These are phyloP conservation scores for Misopates orontium DNA, from an alignment of 257 asterid species.

Conservation along the genomic window DNA sequence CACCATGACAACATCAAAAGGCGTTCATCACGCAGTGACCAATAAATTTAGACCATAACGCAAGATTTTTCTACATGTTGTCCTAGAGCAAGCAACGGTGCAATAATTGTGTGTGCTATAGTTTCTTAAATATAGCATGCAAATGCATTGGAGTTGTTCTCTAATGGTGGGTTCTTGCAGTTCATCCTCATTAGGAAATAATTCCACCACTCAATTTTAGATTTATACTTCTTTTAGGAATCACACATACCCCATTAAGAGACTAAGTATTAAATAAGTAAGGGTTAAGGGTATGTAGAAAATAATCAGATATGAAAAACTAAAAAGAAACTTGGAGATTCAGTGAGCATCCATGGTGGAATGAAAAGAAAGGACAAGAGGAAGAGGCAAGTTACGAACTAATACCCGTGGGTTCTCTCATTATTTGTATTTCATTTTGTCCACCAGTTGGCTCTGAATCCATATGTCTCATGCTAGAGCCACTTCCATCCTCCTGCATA, in stretches of 20 bases:
- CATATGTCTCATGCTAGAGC: conserved; percentile 21
- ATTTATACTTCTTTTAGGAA: conserved; percentile 7
- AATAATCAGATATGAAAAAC: neutral
- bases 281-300: neutral
- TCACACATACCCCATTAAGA: conserved; percentile 12
- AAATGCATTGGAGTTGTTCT: conserved; percentile 6
- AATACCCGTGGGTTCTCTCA: conserved; percentile 8
- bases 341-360: neutral
- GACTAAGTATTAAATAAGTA: neutral
- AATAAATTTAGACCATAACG: conserved; percentile 25
- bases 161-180: conserved; percentile 1
- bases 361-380: conserved; percentile 21
- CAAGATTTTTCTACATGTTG: conserved; percentile 3
- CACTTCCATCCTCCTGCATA: conserved; percentile 33
- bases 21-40: conserved; percentile 26
- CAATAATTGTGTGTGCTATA: conserved; percentile 14
- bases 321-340: neutral
- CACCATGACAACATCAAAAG: conserved; percentile 29
- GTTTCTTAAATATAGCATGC: conserved; percentile 3
- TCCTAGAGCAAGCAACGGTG: conserved; percentile 23
- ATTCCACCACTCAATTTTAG: neutral
- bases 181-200: neutral
- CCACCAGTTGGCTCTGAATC: conserved; percentile 23
- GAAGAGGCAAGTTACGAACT: conserved; percentile 33
- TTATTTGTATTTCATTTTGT: conserved; percentile 16